Base-by-base conservation (phyloP, 2,329 filamentous ascomycete species). In the Corynespora cassiicola region DNA sequence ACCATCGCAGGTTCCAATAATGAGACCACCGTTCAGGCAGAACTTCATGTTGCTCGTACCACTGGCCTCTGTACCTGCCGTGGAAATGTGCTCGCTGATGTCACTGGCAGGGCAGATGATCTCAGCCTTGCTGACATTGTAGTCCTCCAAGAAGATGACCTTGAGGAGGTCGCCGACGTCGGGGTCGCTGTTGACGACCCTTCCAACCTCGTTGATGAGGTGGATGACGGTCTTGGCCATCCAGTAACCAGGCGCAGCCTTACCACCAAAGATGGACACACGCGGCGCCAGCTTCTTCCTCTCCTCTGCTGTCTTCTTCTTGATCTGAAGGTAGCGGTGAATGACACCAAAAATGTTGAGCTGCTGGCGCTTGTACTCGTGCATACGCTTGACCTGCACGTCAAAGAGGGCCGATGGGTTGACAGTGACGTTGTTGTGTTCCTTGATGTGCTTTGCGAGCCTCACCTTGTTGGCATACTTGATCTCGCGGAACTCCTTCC, bases 41-140 rank as follows among this genome's bases (percentile, higher is more conserved):
- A 99, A 99, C 73, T 99, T 99, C 94, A 99, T 99, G 82, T 99
- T 99, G 63, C 89, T 95, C 9, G 90, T 96, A 48, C 92, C 92
- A 50, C 78, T 82, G 17, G 81, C 84, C 58, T 99, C 94, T 1
- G 94, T 99, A 32, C 94, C 94, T 23, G 94, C 94, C 16, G 94
- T 99, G 2, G 94, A 97, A 63, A 99, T 99, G 69, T 99, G 94
- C 75, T 99, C 94, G 71, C 90, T 96, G 61, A 99, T 86, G 60
- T 99, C 94, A 14, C 90, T 96, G 9, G 94, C 94, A 9, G 94
- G 94, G 50, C 83, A 82, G 61, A 99, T 96, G 62, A 97, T 91
- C 74, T 99, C 94, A 3, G 94, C 94, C 77, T 99, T 99, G 82
- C 90, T 96, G 63, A 99, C 94, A 54, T 99, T 99, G 81, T 99